Percentiles rank a stretch among this genome's conserved stretches.
These are phyloP conservation scores for Teunomyces cretensis DNA, from an alignment of 805 yeast species.

Conservation along the genomic window DNA sequence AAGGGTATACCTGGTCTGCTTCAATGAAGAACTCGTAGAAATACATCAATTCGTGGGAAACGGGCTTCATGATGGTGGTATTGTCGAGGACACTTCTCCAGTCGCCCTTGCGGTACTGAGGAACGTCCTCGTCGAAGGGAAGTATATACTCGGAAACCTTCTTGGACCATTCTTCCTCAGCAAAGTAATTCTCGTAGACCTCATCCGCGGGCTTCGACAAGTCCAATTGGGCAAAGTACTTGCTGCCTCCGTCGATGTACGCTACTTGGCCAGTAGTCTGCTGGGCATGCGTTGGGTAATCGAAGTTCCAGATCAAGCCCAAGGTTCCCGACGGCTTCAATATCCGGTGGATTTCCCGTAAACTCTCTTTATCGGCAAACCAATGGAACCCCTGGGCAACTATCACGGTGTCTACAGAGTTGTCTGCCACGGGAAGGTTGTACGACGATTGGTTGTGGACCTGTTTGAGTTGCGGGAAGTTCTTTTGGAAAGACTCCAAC, in stretches of 20 bases:
- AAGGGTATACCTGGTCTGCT: slow-evolving; percentile 40
- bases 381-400: slow-evolving; percentile 68
- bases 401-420: slow-evolving; percentile 48
- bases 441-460: slow-evolving; percentile 43
- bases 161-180: slow-evolving; percentile 36
- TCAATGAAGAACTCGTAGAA: slow-evolving; percentile 28
- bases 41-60: slow-evolving; percentile 31
- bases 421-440: slow-evolving; percentile 44
- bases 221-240: slow-evolving; percentile 3
- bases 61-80: slow-evolving; percentile 32
- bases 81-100: slow-evolving; percentile 46
- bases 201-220: slow-evolving; percentile 1
- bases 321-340: slow-evolving; percentile 48
- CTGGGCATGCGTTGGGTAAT: slow-evolving; percentile 20
- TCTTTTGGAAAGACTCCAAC: slow-evolving; percentile 45
- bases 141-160: slow-evolving; percentile 33
- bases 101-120: slow-evolving; percentile 51
- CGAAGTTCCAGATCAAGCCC: slow-evolving; percentile 63
- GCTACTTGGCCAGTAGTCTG: too few relatives aligned
- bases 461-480: slow-evolving; percentile 44
- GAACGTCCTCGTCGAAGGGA: slow-evolving; percentile 44
- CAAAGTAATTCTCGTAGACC: slow-evolving; percentile 14
- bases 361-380: slow-evolving; percentile 53
- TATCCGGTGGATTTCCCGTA: slow-evolving; percentile 51
- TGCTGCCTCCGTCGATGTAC: too few relatives aligned